Evolutionary conservation across 202 grass and related monocot species (phyloP), one percentile per base, ranked within the genome.

Genomic region (Setaria viridis): DNA sequence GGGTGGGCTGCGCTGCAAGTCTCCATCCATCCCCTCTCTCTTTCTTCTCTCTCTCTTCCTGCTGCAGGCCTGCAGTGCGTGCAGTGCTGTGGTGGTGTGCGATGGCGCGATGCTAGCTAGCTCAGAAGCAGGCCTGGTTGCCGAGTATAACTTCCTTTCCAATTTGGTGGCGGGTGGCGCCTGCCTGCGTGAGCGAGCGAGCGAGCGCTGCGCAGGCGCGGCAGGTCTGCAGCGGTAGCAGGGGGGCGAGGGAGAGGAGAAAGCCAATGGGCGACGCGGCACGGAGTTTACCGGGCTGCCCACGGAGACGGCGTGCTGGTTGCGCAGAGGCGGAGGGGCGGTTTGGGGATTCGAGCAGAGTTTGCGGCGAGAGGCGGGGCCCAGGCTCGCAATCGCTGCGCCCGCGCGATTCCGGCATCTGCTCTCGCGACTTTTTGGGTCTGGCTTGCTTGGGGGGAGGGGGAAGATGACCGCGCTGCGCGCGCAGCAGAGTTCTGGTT

Each of bases 1-100:
- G 56, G 85, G 47, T 81, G 64, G 71, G 81, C 82, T 85, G 82
- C 86, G 12, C 72, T 78, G 90, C 59, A 74, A 85, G 86, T 91
- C 78, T 91, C 82, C 90, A 80, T 86, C 78, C 88, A 82, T 74
- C 29, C 43, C 16, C 42, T 17, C 4, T 11, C 14, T 10, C 72
- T 25, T n/a, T n/a, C 49, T 48, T 2, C 17, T 35, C 66, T 45
- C 11, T 6, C 66, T 45, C 11, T 6, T 43, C 54, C 64, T 64
- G 73, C 33, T 76, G 82, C 25, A 25, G 25, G 25, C 25, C 25
- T 25, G 25, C 82, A 66, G 77, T 57, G 35, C 74, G 69, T 50
- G 0, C 25, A 25, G 55, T 57, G 55, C 54, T 45, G 67, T 45
- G 19, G n/a, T 55, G 79, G 49, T 64, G 20, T 60, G 57, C 55